These are phyloP conservation scores for Wallemia ichthyophaga DNA, from an alignment of 1,284 basidiomycete genomes.

Conservation along the genomic window DNA sequence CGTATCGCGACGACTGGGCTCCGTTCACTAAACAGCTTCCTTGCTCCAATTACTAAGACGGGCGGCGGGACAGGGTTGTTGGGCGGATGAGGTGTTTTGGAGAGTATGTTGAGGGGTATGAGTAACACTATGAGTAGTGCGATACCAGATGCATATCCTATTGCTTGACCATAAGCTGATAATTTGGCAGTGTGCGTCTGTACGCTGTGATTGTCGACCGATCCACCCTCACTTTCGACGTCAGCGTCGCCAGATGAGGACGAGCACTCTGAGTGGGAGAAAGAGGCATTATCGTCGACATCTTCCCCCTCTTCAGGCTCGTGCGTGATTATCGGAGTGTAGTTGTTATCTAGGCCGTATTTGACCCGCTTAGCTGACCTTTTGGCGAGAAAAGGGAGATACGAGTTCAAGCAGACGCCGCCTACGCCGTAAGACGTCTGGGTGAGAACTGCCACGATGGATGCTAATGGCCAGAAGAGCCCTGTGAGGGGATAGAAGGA, in stretches of 20 bases:
- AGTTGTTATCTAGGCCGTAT: not conserved
- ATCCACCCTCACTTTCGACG: not conserved
- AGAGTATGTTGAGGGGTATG: not conserved
- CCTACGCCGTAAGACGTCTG: conserved; percentile 58
- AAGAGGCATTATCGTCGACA: not conserved
- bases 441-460: conserved; percentile 33
- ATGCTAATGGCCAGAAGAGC: conserved; percentile 31
- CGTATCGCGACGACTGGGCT: not conserved
- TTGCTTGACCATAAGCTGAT: not conserved
- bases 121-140: not conserved
- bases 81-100: not conserved
- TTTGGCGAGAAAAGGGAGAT: conserved; percentile 41
- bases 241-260: not conserved
- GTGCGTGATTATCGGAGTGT: not conserved
- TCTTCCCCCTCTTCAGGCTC: not conserved
- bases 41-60: not conserved
- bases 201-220: not conserved
- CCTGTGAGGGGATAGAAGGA: conserved; percentile 43
- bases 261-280: not conserved
- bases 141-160: not conserved
- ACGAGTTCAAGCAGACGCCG: conserved; percentile 63
- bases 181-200: not conserved
- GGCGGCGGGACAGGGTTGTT: not conserved
- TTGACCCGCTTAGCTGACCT: not conserved
- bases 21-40: conserved; percentile 3